Conservation (phyloP, 176 grass and related monocot species). For the Cenchrus fungigraminus region DNA sequence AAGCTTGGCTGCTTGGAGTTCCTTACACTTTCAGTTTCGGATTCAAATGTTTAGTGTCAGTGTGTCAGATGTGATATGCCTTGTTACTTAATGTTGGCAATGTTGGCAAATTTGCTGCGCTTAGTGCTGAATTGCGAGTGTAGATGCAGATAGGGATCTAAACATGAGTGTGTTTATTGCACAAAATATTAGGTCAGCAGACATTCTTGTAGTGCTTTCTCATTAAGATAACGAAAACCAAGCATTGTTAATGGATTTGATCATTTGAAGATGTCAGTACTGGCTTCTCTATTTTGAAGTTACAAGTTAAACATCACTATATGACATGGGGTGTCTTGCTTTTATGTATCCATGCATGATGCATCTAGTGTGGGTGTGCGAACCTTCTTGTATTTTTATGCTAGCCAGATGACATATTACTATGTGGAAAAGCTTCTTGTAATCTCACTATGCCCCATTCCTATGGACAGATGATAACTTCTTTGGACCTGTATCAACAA, state of each 20-base stretch:
- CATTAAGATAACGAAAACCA: neutral
- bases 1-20: neutral
- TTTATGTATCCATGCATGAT: conserved; percentile 7
- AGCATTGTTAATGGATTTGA: conserved; percentile 9
- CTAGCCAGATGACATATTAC: neutral
- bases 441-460: conserved; percentile 32
- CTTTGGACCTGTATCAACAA: conserved; percentile 85
- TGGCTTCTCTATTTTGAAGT: neutral
- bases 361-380: conserved; percentile 3
- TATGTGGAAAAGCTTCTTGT: neutral
- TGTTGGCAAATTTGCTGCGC: neutral
- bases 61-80: neutral
- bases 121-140: conserved; percentile 15
- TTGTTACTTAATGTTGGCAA: neutral
- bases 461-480: conserved; percentile 81
- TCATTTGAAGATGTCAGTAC: conserved; percentile 1
- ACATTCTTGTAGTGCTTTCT: conserved; percentile 22
- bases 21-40: conserved; percentile 1
- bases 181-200: neutral
- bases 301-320: neutral
- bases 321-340: conserved; percentile 16
- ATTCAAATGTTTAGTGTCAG: conserved; percentile 5
- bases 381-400: conserved; percentile 29
- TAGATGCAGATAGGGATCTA: conserved; percentile 5
- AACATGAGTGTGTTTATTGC: neutral